Conservation (phyloP, 805 yeast species). For the Schwanniomyces polymorphus region DNA sequence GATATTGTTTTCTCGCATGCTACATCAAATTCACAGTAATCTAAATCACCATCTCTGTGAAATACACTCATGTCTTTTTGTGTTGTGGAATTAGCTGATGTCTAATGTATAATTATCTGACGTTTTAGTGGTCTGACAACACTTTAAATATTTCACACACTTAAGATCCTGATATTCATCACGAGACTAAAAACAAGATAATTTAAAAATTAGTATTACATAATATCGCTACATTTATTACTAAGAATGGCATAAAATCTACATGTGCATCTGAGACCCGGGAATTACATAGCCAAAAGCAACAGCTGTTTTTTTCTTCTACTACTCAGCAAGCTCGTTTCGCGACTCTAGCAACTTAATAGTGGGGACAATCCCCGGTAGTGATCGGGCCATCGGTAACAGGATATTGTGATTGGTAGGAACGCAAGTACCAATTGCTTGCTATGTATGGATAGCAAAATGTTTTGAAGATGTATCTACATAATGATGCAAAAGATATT, state of each 20-base stretch:
- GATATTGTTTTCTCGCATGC: slow-evolving; percentile 41
- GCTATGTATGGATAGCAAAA: neutral
- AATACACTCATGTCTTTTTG: slow-evolving; percentile 7
- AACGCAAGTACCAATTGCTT: neutral
- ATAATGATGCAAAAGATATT: neutral
- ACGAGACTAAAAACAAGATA: neutral
- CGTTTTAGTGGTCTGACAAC: neutral
- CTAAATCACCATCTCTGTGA: slow-evolving; percentile 15
- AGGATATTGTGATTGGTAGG: too few species aligned
- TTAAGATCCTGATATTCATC: neutral
- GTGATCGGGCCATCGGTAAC: neutral
- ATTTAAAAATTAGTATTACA: neutral
- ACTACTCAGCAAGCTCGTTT: neutral
- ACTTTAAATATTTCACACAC: neutral
- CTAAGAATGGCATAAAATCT: neutral
- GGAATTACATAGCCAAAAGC: neutral
- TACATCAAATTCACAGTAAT: slow-evolving; percentile 22
- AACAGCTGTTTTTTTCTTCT: neutral
- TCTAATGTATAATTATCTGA: neutral
- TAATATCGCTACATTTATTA: neutral
- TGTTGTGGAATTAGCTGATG: neutral
- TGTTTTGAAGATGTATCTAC: neutral
- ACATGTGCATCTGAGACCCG: neutral
- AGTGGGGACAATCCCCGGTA: neutral
- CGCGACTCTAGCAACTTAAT: neutral